Percentiles rank a stretch among this genome's conserved stretches.
Conservation (phyloP, 1,139 yeast genomes). For the Pichia terricola region DNA sequence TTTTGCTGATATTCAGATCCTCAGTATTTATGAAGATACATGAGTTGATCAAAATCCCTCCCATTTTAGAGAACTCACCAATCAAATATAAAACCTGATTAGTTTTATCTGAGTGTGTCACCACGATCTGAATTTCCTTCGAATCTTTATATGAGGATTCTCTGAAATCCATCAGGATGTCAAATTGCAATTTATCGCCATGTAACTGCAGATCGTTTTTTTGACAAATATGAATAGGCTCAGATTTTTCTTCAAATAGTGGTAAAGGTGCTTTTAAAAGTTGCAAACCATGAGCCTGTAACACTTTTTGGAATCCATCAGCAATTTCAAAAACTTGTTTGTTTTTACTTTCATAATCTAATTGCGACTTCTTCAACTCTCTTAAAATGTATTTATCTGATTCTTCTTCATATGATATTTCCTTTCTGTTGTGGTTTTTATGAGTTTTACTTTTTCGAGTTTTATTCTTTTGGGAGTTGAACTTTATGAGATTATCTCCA, state of each 20-base stretch:
- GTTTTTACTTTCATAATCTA: background rate
- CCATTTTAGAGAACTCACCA: conserved; percentile 6
- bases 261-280: conserved; percentile 8
- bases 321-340: conserved; percentile 3
- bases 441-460: background rate
- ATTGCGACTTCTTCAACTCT: conserved; percentile 1
- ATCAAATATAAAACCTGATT: conserved; percentile 5
- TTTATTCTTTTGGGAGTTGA: background rate
- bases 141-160: background rate
- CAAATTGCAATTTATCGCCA: background rate
- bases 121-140: conserved; percentile 9
- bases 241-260: background rate
- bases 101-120: background rate
- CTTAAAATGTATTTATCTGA: conserved; percentile 5
- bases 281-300: conserved; percentile 6
- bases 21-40: conserved; percentile 1
- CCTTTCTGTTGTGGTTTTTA: background rate
- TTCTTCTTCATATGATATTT: conserved; percentile 5
- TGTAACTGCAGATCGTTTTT: background rate
- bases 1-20: background rate
- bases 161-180: conserved; percentile 9
- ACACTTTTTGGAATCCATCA: conserved; percentile 2
- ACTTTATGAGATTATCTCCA: too few species aligned
- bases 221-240: conserved; percentile 6
- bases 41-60: conserved; percentile 7